phyloP scores from a whole-genome alignment of 192 early-diverging fungal species.

The Powellomyces hirtus region DNA sequence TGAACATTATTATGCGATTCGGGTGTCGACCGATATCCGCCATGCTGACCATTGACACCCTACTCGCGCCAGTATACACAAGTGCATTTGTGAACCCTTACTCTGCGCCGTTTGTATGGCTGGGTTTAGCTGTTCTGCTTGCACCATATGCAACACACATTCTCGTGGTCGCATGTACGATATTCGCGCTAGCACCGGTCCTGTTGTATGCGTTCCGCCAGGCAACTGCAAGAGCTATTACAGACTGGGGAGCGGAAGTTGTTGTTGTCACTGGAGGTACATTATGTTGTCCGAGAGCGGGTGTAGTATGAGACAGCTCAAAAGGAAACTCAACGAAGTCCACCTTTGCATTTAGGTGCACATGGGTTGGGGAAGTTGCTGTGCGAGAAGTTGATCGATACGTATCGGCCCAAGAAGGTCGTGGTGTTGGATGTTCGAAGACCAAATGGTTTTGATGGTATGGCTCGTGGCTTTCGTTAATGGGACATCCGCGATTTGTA shows the following conservation, averaged over 20 bases:
- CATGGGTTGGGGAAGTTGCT: constrained; percentile 57
- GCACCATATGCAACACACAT: not conserved
- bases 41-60: constrained; percentile 9
- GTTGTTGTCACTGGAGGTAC: constrained; percentile 66
- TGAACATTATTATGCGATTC: no score
- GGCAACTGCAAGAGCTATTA: not conserved
- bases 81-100: constrained; percentile 11
- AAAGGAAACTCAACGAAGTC: not conserved
- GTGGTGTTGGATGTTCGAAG: constrained; percentile 53
- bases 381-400: constrained; percentile 42
- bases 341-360: constrained; percentile 40
- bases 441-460: constrained; percentile 25
- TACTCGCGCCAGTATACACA: constrained; percentile 17
- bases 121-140: not conserved
- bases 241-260: constrained; percentile 57
- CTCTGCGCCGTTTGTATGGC: constrained; percentile 11
- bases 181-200: not conserved
- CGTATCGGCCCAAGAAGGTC: constrained; percentile 37
- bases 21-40: no score
- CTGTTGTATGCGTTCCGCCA: constrained; percentile 8
- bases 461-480: no score
- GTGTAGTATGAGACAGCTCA: not conserved
- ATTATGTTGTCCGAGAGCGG: not conserved
- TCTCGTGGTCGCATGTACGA: not conserved
- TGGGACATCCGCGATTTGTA: no score